A percentile compares a stretch with the other conserved stretches of the same genome.
Conservation (phyloP, 306 rosid species). For the Notholithocarpus densiflorus region DNA sequence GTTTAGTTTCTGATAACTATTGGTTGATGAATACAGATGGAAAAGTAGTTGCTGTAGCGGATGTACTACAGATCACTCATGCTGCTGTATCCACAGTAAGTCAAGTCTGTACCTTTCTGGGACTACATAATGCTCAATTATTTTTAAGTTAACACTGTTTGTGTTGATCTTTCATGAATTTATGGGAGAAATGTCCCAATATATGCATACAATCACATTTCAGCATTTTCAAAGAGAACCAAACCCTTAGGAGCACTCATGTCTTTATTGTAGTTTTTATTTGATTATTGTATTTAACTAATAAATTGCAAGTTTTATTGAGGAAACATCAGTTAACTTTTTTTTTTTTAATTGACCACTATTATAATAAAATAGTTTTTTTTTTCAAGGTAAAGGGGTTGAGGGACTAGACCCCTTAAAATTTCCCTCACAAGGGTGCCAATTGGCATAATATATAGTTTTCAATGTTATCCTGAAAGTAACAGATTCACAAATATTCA, state of each 20-base stretch:
- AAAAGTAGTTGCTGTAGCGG: conserved; percentile 61
- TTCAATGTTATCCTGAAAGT: background rate
- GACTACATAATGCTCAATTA: conserved; percentile 16
- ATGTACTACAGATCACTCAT: conserved; percentile 84
- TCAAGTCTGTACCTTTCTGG: conserved; percentile 30
- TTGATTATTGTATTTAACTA: background rate
- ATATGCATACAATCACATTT: background rate
- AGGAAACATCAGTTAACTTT: background rate
- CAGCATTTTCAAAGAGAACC: background rate
- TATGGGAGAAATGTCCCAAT: conserved; percentile 4
- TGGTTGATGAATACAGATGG: conserved; percentile 62
- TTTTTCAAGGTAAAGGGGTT: too few relatives aligned
- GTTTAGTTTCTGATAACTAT: conserved; percentile 29
- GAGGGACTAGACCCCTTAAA: too few relatives aligned
- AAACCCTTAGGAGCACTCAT: background rate
- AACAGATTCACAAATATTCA: background rate
- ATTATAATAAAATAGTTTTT: background rate
- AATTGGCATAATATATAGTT: background rate
- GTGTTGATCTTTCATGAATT: conserved; percentile 14
- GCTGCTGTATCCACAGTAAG: conserved; percentile 94
- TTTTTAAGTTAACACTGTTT: background rate
- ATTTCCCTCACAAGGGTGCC: too few relatives aligned
- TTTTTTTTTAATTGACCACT: background rate
- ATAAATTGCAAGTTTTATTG: background rate
- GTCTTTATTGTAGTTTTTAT: background rate